Evolutionary conservation across 164 flowering plant genomes (phyloP).

Genomic region (Vitis labrusca): DNA sequence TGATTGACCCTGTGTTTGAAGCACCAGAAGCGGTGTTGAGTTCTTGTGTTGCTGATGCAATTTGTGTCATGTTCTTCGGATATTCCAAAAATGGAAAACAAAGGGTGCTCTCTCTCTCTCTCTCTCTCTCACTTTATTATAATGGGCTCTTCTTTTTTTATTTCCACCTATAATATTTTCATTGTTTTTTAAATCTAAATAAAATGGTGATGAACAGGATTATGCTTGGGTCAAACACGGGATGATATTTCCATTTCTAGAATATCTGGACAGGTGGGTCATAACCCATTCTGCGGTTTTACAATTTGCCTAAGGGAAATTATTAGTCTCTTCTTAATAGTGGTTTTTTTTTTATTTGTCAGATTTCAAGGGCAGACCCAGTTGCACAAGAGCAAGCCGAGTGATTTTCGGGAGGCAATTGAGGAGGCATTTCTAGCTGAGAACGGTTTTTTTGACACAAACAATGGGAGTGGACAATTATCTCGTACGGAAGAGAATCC

Average conservation of each 20-base stretch:
- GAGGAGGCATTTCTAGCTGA: conserved; percentile 86
- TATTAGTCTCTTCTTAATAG: no score
- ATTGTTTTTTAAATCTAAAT: neutral
- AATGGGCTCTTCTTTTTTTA: neutral
- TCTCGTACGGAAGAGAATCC: conserved; percentile 25
- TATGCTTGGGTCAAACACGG: conserved; percentile 92
- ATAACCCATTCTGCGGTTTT: neutral
- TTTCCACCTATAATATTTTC: neutral
- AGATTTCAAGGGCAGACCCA: conserved; percentile 84
- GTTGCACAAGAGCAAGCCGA: conserved; percentile 49
- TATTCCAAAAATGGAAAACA: conserved; percentile 64
- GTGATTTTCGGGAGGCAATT: conserved; percentile 59
- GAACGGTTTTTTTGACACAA: conserved; percentile 45
- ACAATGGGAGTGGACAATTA: conserved; percentile 21
- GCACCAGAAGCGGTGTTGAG: conserved; percentile 54
- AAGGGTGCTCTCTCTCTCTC: conserved; percentile 40
- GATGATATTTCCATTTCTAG: conserved; percentile 79
- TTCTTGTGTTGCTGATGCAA: conserved; percentile 43
- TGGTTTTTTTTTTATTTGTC: conserved; percentile 11
- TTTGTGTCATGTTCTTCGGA: conserved; percentile 76
- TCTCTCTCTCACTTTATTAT: neutral
- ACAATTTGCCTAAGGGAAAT: no score
- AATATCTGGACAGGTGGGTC: conserved; percentile 74
- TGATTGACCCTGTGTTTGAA: conserved; percentile 51
- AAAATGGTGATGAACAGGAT: conserved; percentile 53